Base-by-base conservation (phyloP, 225 moss, liverwort and hornwort genomes). In the Pleurozium schreberi region DNA sequence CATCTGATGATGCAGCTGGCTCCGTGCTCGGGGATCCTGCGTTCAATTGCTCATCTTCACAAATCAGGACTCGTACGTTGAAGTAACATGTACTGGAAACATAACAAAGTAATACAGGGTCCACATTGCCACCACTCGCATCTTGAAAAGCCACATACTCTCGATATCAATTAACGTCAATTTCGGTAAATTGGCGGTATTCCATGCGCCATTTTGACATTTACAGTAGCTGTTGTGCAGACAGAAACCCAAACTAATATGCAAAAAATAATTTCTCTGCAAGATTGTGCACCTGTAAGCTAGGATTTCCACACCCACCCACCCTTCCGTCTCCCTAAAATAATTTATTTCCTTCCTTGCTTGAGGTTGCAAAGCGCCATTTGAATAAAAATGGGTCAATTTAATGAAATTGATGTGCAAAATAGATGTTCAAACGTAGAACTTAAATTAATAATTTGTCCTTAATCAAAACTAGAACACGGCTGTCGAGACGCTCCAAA, bases 1-100 rank as follows among this genome's bases (percentile, higher is more conserved):
- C 86, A 49, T 95, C 94, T 81, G 94, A 93, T 87, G 94, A 95
- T 79, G 93, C 94, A 80, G 92, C 92, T 67, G 93, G 92, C 81
- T 95, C 94, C 43, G 92, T 92, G 86, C 93, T 95, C 74, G 94
- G 94, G 86, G 94, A 95, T 60, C 92, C 94, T 95, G 90, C 63
- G 61, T 75, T 76, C 52, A 86, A 80, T 60, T 27, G 58, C 87
- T 73, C 26, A 55, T 49, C 34, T 36, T 69, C 30, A 80, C 63
- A 43, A 70, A 79, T 88, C 42, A 89, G 87, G 60, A 75, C 17
- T 75, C 53, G 19, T 40, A 87, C 62, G 58, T 63, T 27, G 82
- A 81, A 50, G 81, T 70, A 81, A 85, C 43, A 63, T 20, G 38
- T 73, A 79, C 47, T 78, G 34, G 66, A 69, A 34, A 81, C 38